Percentiles rank a stretch among this genome's conserved stretches.
These are phyloP conservation scores for Neocatenulostroma microsporum DNA, from an alignment of 2,329 filamentous ascomycete species.

Conservation along the genomic window DNA sequence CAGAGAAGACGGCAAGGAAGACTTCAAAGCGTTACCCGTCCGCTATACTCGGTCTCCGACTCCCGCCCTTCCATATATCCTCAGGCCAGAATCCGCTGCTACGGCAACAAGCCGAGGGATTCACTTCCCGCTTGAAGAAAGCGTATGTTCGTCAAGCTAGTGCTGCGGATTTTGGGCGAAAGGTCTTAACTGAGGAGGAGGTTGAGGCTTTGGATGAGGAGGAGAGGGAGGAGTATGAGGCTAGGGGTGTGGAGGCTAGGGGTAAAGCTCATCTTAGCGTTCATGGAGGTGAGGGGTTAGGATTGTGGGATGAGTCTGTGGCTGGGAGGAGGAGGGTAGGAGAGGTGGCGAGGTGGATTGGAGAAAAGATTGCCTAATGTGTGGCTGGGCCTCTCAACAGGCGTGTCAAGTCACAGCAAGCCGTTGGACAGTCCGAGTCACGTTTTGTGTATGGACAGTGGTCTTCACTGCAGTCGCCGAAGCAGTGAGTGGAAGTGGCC, in stretches of 20 bases:
- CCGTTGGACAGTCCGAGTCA: too few species aligned
- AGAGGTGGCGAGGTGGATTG: conserved; percentile 9
- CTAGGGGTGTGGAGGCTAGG: conserved; percentile 35
- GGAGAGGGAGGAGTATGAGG: conserved; percentile 30
- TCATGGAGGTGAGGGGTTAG: neutral
- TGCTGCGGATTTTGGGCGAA: conserved; percentile 12
- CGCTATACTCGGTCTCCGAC: conserved; percentile 29
- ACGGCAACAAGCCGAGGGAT: conserved; percentile 34
- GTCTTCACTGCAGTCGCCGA: too few species aligned
- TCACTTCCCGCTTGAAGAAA: conserved; percentile 33
- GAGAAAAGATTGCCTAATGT: too few species aligned
- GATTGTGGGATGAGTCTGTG: neutral
- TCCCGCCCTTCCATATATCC: conserved; percentile 37
- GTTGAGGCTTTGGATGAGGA: conserved; percentile 14
- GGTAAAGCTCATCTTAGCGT: conserved; percentile 27
- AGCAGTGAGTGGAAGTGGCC: too few species aligned
- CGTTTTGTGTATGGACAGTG: too few species aligned
- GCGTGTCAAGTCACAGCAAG: too few species aligned
- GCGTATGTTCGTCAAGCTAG: conserved; percentile 30
- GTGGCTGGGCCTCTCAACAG: too few species aligned
- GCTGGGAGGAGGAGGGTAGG: conserved; percentile 8
- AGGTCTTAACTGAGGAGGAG: conserved; percentile 16
- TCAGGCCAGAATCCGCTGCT: conserved; percentile 34
- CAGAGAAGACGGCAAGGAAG: conserved; percentile 12
- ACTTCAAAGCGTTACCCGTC: conserved; percentile 37